Conservation (phyloP, 805 yeast genomes). For the Ogataea henricii region DNA sequence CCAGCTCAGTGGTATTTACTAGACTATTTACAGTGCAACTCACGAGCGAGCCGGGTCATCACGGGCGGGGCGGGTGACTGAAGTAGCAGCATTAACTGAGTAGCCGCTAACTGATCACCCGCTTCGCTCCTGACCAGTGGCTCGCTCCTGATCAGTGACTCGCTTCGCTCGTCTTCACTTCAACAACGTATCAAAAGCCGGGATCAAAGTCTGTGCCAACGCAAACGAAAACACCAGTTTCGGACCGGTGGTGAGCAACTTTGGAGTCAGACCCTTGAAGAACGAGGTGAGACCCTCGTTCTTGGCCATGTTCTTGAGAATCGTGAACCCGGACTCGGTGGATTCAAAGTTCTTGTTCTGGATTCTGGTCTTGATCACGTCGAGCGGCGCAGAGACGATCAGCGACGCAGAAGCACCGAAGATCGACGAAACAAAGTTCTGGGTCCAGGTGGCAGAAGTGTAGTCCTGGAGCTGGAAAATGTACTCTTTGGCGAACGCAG, state of each 20-base stretch:
- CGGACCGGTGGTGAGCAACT: conserved; percentile 96
- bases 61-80: too few relatives aligned
- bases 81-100: too few relatives aligned
- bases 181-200: conserved; percentile 83
- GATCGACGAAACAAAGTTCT: conserved; percentile 92
- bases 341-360: conserved; percentile 95
- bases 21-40: not conserved
- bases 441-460: conserved; percentile 89
- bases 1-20: not conserved
- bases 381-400: conserved; percentile 96
- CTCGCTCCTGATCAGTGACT: too few relatives aligned
- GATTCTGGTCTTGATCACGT: conserved; percentile 96
- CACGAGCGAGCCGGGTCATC: not conserved
- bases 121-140: too few relatives aligned
- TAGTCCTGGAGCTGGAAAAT: conserved; percentile 84
- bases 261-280: conserved; percentile 96
- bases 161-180: conserved; percentile 34
- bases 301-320: conserved; percentile 87
- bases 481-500: conserved; percentile 97
- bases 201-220: conserved; percentile 93
- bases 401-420: conserved; percentile 96
- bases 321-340: conserved; percentile 91
- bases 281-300: conserved; percentile 89
- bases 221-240: conserved; percentile 98
- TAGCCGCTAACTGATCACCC: too few relatives aligned